A percentile compares a stretch with the other conserved stretches of the same genome.
Evolutionary conservation across 129 eudicot genomes (phyloP).

Genomic region (Lactuca sativa): DNA sequence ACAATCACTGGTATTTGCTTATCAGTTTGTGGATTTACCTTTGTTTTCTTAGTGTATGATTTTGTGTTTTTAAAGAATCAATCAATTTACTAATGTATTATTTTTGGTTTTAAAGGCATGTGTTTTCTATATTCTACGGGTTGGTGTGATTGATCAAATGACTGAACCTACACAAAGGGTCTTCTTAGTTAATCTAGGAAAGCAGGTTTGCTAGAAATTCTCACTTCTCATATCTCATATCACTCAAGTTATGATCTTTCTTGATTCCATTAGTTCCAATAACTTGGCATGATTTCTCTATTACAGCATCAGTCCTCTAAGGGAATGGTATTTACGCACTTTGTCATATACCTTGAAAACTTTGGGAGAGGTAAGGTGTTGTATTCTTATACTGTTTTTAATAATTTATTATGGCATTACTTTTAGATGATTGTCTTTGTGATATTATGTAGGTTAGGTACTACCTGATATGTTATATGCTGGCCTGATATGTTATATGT

Average conservation of each 20-base stretch:
- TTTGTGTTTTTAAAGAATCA: no score
- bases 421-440: no score
- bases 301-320: constrained; percentile 82
- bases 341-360: constrained; percentile 77
- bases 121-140: constrained; percentile 84
- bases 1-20: constrained; percentile 76
- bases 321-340: constrained; percentile 77
- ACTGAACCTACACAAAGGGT: constrained; percentile 94
- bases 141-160: constrained; percentile 96
- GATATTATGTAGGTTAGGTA: no score
- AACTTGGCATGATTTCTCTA: constrained; percentile 11
- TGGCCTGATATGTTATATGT: no score
- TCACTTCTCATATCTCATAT: constrained; percentile 7
- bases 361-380: constrained; percentile 84
- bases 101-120: constrained; percentile 94
- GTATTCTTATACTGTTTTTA: constrained; percentile 8
- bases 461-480: no score
- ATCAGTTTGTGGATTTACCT: constrained; percentile 15
- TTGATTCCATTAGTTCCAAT: constrained; percentile 11
- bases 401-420: constrained; percentile 6
- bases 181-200: constrained; percentile 70
- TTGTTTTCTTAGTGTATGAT: constrained; percentile 10
- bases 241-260: constrained; percentile 2
- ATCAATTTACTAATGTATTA: no score
- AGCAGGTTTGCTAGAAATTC: constrained; percentile 57